Base-by-base conservation (phyloP, 305 asterid genomes). In the Fraxinus platypoda region DNA sequence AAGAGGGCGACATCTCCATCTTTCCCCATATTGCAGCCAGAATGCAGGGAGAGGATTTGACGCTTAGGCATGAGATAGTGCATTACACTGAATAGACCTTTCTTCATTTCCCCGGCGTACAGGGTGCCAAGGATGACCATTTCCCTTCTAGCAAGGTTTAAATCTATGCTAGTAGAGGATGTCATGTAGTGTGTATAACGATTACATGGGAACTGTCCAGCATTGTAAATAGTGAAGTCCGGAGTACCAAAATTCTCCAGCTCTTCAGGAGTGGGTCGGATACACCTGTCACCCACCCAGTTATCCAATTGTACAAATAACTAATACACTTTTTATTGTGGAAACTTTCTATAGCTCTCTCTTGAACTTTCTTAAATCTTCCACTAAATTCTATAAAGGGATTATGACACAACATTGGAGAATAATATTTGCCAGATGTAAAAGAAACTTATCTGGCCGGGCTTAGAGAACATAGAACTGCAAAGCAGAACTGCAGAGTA, bases 71-170 rank as follows among this genome's bases (percentile, higher is more conserved):
- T 95, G 90, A 97, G 97, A 89, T 97, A 97, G 82, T 97, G 99
- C 99, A 97, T 97, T 34, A 97, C 86, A 83, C 99, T 86, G 91
- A 97, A 97, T 6, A 97, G 91, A 80, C 99, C 99, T 88, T 97
- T 94, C 97, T 97, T 97, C 99, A 97, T 97, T 90, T 97, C 99
- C 90, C 99, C 99, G 81, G 99, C 99, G 81, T 97, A 97, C 79
- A 92, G 99, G 62, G 99, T 97, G 89, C 99, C 98, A 80, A 97
- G 98, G 90, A 97, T 97, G 89, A 97, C 97, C 99, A 97, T 97
- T 92, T 97, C 99, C 85, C 90, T 87, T 86, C 98, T 93, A 80
- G 82, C 92, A 77, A 97, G 96, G 87, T 93, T 91, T 87, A 97
- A 72, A 87, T 97, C 99, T 90, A 95, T 90, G 98, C 99, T 97